phyloP scores from a whole-genome alignment of 1,284 basidiomycete genomes.

The Bondarzewia mesenterica region DNA sequence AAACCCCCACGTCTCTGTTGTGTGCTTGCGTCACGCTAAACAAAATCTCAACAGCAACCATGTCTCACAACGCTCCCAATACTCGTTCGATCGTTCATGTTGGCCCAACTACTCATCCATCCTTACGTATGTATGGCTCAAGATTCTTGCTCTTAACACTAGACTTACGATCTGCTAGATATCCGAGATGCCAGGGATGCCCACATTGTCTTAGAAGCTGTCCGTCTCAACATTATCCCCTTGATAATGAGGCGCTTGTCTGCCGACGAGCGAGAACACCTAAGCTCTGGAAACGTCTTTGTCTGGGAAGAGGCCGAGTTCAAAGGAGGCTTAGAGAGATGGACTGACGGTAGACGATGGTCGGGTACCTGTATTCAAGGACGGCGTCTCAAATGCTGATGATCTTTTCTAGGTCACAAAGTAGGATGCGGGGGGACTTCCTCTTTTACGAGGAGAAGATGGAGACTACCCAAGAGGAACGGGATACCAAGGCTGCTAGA shows the following conservation, averaged over 20 bases:
- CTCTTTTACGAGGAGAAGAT: slow-evolving; percentile 76
- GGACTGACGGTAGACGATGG: slow-evolving; percentile 75
- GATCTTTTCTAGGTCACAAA: slow-evolving; percentile 55
- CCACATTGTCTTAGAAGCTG: slow-evolving; percentile 62
- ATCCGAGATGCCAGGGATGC: slow-evolving; percentile 57
- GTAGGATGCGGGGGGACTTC: slow-evolving; percentile 74
- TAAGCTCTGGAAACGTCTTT: slow-evolving; percentile 66
- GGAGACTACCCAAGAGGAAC: slow-evolving; percentile 66
- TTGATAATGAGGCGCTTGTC: slow-evolving; percentile 62
- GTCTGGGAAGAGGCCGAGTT: slow-evolving; percentile 80
- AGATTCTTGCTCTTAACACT: background rate
- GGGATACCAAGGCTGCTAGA: slow-evolving; percentile 63
- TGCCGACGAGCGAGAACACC: slow-evolving; percentile 55
- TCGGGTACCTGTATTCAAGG: slow-evolving; percentile 19
- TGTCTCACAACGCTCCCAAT: slow-evolving; percentile 8
- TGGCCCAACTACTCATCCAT: slow-evolving; percentile 40
- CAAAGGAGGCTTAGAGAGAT: slow-evolving; percentile 65
- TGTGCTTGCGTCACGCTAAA: background rate
- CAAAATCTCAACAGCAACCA: slow-evolving; percentile 1
- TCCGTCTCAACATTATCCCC: slow-evolving; percentile 59
- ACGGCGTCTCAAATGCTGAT: slow-evolving; percentile 3
- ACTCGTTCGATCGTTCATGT: slow-evolving; percentile 4
- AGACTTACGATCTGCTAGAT: slow-evolving; percentile 46
- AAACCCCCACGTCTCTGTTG: slow-evolving; percentile 6
- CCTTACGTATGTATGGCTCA: slow-evolving; percentile 40